Evolutionary conservation across 148 eudicot genomes (phyloP).

Genomic region (Diospyros kaki): DNA sequence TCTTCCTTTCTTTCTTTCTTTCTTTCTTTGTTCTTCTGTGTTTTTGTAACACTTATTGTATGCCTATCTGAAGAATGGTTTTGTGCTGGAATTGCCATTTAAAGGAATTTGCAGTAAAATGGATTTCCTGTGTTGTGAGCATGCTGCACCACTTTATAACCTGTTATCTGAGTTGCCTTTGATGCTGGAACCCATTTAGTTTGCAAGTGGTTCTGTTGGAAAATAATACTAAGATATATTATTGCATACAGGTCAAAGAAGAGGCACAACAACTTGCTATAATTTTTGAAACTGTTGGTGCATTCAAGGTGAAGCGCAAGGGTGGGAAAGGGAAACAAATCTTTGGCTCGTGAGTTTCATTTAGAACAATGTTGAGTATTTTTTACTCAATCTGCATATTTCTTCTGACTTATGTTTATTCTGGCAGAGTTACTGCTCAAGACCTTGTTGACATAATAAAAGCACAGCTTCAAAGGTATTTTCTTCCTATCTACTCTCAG

Average conservation of each 20-base stretch:
- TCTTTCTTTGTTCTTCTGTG: neutral
- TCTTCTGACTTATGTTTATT: slow-evolving; percentile 16
- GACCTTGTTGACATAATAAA: slow-evolving; percentile 95
- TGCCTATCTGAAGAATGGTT: neutral
- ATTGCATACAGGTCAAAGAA: slow-evolving; percentile 61
- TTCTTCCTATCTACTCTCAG: slow-evolving; percentile 7
- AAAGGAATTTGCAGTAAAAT: neutral
- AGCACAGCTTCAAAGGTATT: slow-evolving; percentile 90
- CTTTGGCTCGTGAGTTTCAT: slow-evolving; percentile 59
- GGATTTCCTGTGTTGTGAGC: neutral
- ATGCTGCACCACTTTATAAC: neutral
- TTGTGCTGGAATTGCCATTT: neutral
- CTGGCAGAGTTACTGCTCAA: slow-evolving; percentile 86
- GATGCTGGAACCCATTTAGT: neutral
- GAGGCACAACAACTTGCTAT: slow-evolving; percentile 89
- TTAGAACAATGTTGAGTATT: neutral
- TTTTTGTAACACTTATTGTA: neutral
- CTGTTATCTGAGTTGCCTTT: neutral
- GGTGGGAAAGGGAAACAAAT: slow-evolving; percentile 90
- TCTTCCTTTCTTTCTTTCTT: neutral
- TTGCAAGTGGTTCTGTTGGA: neutral
- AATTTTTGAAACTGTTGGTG: slow-evolving; percentile 83
- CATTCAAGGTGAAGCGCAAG: slow-evolving; percentile 90
- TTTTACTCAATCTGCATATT: slow-evolving; percentile 1
- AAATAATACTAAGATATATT: neutral